Evolutionary conservation across 1,284 basidiomycete genomes (phyloP).

Genomic region (Ustilago tritici): DNA sequence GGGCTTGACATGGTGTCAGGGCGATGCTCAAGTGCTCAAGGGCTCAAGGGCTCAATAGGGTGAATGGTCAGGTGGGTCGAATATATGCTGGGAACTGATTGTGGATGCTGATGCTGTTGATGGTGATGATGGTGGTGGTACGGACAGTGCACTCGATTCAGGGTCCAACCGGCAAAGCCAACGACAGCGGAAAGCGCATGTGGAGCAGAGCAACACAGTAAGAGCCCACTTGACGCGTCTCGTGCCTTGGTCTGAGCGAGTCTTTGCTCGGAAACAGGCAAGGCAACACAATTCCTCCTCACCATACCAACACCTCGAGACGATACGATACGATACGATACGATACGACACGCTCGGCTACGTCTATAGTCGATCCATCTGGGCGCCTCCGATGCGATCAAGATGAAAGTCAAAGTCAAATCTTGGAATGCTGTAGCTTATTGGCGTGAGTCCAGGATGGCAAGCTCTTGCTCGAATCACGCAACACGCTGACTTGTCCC

Average conservation of each 20-base stretch:
- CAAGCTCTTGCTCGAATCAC: neutral
- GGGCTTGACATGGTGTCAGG: constrained; percentile 39
- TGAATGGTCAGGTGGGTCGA: neutral
- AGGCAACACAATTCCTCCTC: neutral
- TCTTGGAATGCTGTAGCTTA: constrained; percentile 66
- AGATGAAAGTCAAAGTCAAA: constrained; percentile 67
- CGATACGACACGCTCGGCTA: neutral
- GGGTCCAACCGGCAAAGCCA: constrained; percentile 25
- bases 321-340: neutral
- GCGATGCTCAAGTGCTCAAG: too few relatives aligned
- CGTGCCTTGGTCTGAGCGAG: neutral
- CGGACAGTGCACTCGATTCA: constrained; percentile 17
- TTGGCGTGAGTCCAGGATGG: constrained; percentile 60
- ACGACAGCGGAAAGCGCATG: constrained; percentile 7
- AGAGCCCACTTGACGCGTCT: neutral
- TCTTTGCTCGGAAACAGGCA: neutral
- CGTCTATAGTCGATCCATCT: neutral
- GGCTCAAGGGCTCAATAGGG: neutral
- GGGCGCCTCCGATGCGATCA: constrained; percentile 17
- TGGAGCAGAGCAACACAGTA: neutral
- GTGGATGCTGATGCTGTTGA: neutral
- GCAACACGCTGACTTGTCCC: neutral
- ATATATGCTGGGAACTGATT: too few relatives aligned
- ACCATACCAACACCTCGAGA: neutral
- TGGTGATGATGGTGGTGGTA: neutral